Evolutionary conservation across 2,329 filamentous ascomycete species (phyloP), one percentile per base, ranked within the genome.

Genomic region (Aurifilum marmelostoma): DNA sequence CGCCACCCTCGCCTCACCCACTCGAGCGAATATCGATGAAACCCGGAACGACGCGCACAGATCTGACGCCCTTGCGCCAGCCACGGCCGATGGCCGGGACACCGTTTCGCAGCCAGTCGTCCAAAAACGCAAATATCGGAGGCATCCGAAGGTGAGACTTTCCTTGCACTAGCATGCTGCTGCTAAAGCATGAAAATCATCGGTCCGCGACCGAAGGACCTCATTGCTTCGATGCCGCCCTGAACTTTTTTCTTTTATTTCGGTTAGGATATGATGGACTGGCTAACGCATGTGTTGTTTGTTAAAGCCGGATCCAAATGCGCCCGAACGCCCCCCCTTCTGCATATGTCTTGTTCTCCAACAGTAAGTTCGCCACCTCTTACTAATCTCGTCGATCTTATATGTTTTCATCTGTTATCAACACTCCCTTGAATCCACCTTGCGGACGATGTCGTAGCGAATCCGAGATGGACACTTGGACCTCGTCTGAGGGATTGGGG

Each of bases 301-400:
- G 24, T 50, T 59, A 11, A 47, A 93, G 88, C 84, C 91, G 3
- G 92, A 96, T 73, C 90, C 93, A 69, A 89, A 92, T 80, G 92
- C 92, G 0, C 92, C 92, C 1, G 92, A 94, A 75, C 85, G 92
- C 32, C 91, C 92, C n/a, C 1, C 91, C 92, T 0, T 95, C 92
- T 5, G 92, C 92, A 63, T 95, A 95, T 79, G 92, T 95, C 16
- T 86, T 95, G 21, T 96, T 96, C 75, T 94, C 92, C 0, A 95
- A 95, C 74, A 92, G 91, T 92, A 79, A 82, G 90, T 84, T 66
- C 54, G n/a, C 52, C 39, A 43, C 54, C 41, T 59, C 6, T 63
- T 67, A 65, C 63, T 63, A 63, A 65, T 65, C 32, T 47, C 16
- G 39, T 59, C 66, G 34, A 41, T 62, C 60, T 67, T n/a, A 4